A percentile compares a stretch with the other conserved stretches of the same genome.
phyloP scores from a whole-genome alignment of 345 rosid species.

The Arabidopsis arenosa region DNA sequence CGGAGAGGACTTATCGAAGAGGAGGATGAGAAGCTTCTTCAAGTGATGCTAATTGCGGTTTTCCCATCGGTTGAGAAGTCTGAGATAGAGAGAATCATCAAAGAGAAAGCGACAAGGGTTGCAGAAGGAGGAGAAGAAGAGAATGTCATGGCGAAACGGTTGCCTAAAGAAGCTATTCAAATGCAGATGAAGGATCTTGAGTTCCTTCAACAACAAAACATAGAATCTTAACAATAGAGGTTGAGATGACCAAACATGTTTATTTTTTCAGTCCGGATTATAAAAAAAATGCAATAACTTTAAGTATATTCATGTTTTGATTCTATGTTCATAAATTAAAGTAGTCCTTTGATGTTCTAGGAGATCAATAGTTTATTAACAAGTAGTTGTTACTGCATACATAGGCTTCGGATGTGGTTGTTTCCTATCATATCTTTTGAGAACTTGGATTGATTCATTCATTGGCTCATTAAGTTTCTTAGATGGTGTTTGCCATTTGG shows the following conservation, averaged over 20 bases:
- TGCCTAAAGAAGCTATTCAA: conserved; percentile 74
- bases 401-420: neutral
- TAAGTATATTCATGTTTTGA: conserved; percentile 9
- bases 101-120: conserved; percentile 64
- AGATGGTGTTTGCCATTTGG: neutral
- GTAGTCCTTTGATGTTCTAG: neutral
- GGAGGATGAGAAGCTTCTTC: conserved; percentile 71
- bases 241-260: conserved; percentile 15
- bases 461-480: too few species aligned
- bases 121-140: conserved; percentile 61
- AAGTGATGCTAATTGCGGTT: conserved; percentile 66
- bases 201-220: conserved; percentile 77
- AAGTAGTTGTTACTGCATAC: neutral
- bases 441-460: too few species aligned
- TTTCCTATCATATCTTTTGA: neutral
- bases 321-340: neutral
- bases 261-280: neutral
- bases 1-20: conserved; percentile 69
- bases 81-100: conserved; percentile 64
- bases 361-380: too few species aligned
- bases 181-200: conserved; percentile 95
- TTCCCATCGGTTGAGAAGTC: conserved; percentile 64
- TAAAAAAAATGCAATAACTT: neutral
- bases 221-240: conserved; percentile 48
- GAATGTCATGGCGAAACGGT: conserved; percentile 50